Base-by-base conservation (phyloP, 2,329 filamentous ascomycete genomes). In the Periglandula ipomoeae region DNA sequence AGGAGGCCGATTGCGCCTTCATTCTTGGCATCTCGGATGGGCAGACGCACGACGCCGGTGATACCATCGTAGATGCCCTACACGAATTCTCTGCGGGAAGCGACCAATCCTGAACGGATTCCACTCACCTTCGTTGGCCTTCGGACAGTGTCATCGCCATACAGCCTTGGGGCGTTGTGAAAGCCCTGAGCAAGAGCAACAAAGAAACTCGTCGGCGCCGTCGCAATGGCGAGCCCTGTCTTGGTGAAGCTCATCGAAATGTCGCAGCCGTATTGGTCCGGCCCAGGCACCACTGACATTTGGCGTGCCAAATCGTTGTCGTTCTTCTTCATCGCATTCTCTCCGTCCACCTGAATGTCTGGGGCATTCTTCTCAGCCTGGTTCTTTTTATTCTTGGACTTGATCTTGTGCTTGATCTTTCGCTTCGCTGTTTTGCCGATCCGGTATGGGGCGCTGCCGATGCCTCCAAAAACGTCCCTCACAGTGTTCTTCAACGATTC, bases 111-210 rank as follows among this genome's bases (percentile, higher is more conserved):
- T 2, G 81, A 85, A 44, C 73, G 70, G 50, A 86, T 73, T 2
- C 82, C 84, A 1, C 81, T 85, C 38, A 87, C 77, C 7, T 80
- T 74, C 1, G 73, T 73, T 1, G 81, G 79, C 2, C 74, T 73
- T 3, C 84, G 75, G 2, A 87, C 84, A 1, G 82, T 86, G 44
- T 79, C 75, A 56, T 87, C 84, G 13, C 82, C 83, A 55, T 87
- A 87, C 0, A 87, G 70, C 2, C 81, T 75, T 1, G 83, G 83
- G 0, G 81, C 81, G 54, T 87, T 87, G 60, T 86, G 82, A 53
- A 86, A 85, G 1, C 82, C 83, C 58, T 85, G 81, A 1, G 80
- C 79, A 2, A 86, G 60, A 0, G 80, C 79, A 37, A 85, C 65
- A 0, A 75, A 72, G 2, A 85, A 61, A 55, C 83, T 75, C 54